Base-by-base conservation (phyloP, 2,329 filamentous ascomycete genomes). In the Ophiognomonia clavigignenti-juglandacearum region DNA sequence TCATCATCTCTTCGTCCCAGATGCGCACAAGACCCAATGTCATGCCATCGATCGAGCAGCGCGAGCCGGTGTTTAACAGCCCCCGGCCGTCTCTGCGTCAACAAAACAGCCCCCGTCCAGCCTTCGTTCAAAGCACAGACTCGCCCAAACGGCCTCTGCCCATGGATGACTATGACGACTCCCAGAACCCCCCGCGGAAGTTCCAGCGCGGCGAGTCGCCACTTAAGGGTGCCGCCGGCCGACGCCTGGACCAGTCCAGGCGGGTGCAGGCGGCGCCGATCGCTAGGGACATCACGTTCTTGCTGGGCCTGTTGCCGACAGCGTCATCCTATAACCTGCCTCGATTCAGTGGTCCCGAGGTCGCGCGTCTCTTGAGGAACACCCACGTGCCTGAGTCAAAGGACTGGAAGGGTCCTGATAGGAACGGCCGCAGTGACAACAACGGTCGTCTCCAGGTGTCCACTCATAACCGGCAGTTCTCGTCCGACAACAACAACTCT, bases 121-220 rank as follows among this genome's bases (percentile, higher is more conserved):
- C 77, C 35, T 74, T 72, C 49, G 47, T 71, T 13, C 69, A 68
- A 16, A 60, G 65, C 6, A 71, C 70, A 18, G 74, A 77, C 45
- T 82, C 78, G 2, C 78, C 79, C 2, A 83, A 82, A 61, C 74
- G 84, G 36, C 75, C 83, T 0, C 77, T 82, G 32, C 78, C 76
- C 2, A 55, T 64, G 10, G 87, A 91, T 49, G 90, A 96, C 34
- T 85, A 88, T 31, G 83, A 85, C 51, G 82, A 85, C 45, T 70
- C 76, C 31, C 34, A 49, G 14, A 82, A 82, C 55, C 85, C 87
- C 18, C 88, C 90, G 1, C 87, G 91, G 56, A 96, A 97, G 64
- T 77, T 96, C 43, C 80, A 85, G 40, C 83, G 95, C 37, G 91
- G 86, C n/a, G 90, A 88, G 47, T 97, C 92, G 5, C 93, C 95